phyloP scores from a whole-genome alignment of 139 green algal species.

The Desmodesmus armatus region DNA sequence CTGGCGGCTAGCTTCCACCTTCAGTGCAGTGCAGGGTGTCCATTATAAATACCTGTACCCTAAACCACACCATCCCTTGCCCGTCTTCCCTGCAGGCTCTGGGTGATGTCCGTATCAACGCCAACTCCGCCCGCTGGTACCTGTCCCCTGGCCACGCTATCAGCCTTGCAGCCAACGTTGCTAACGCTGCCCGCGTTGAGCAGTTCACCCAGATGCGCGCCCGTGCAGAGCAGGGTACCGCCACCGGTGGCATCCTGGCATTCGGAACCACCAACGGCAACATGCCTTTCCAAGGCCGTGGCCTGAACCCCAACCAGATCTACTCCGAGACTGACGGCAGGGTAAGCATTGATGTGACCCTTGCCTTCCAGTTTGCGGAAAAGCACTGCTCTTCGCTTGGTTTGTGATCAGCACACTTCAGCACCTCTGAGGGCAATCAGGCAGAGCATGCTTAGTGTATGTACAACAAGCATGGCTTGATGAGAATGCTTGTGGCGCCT shows the following conservation, averaged over 20 bases:
- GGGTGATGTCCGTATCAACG: constrained; percentile 36
- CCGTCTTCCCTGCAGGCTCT: no score
- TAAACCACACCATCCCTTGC: no score
- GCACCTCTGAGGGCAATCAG: neutral
- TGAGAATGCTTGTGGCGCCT: neutral
- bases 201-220: constrained; percentile 22
- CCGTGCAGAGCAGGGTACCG: constrained; percentile 7
- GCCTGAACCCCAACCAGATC: constrained; percentile 29
- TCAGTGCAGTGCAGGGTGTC: no score
- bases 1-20: no score
- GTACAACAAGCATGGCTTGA: no score
- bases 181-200: neutral
- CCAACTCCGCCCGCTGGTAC: constrained; percentile 34
- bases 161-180: neutral
- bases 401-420: neutral
- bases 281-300: neutral
- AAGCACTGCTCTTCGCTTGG: neutral
- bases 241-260: neutral
- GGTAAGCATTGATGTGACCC: neutral
- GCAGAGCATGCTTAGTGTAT: neutral
- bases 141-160: constrained; percentile 23
- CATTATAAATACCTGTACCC: no score
- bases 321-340: constrained; percentile 36
- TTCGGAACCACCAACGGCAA: constrained; percentile 19
- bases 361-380: neutral